Evolutionary conservation across 805 yeast genomes (phyloP).

Genomic region (Wickerhamiella nectarea): DNA sequence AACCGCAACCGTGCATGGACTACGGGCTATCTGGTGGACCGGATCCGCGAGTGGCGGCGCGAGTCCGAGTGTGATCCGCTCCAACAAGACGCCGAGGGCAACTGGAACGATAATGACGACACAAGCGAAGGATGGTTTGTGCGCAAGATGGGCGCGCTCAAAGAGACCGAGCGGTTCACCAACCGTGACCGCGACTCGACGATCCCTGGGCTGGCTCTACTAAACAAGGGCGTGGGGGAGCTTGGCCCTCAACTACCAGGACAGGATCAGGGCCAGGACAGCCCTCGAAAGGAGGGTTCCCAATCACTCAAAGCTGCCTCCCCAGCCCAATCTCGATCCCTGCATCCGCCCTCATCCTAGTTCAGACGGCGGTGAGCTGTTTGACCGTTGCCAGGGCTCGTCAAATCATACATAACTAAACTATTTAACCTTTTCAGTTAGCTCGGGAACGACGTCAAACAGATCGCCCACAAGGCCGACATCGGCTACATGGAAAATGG

Average conservation of each 20-base stretch:
- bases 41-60: conserved; percentile 19
- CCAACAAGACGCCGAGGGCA: not conserved
- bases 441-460: conserved; percentile 77
- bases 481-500: conserved; percentile 85
- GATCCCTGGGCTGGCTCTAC: not conserved
- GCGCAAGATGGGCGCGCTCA: conserved; percentile 5
- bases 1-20: conserved; percentile 11
- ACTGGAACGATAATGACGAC: conserved; percentile 11
- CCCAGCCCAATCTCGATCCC: too few relatives aligned
- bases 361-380: too few relatives aligned
- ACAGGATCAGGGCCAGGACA: too few relatives aligned
- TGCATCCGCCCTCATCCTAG: too few relatives aligned
- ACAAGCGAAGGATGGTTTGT: conserved; percentile 19
- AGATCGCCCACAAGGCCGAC: conserved; percentile 81
- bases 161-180: conserved; percentile 1
- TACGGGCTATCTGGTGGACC: conserved; percentile 24
- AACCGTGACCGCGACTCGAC: not conserved
- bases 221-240: too few relatives aligned
- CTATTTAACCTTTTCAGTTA: conserved; percentile 48
- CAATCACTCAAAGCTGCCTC: too few relatives aligned
- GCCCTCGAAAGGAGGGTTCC: too few relatives aligned
- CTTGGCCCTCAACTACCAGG: too few relatives aligned
- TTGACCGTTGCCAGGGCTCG: too few relatives aligned
- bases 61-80: conserved; percentile 7
- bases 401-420: not conserved